These are phyloP conservation scores for Paramecium bursaria DNA, from an alignment of 73 alveolate species.

Conservation along the genomic window DNA sequence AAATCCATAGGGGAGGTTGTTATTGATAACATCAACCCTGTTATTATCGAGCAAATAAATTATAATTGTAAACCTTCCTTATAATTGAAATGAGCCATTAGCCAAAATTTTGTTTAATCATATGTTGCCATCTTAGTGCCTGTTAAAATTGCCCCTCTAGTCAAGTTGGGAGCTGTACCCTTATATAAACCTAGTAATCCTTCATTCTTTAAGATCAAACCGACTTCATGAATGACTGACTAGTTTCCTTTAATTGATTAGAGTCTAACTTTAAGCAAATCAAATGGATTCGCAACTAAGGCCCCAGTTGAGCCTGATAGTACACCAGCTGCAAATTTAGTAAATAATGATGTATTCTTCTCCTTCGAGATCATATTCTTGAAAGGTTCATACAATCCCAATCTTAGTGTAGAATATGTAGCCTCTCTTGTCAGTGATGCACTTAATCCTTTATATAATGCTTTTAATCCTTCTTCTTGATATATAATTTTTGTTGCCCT, in stretches of 20 bases:
- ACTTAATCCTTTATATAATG: constrained; percentile 76
- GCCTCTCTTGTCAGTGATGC: constrained; percentile 79
- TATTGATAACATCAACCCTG: constrained; percentile 79
- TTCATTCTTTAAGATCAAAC: constrained; percentile 40
- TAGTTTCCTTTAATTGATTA: constrained; percentile 76
- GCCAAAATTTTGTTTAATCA: constrained; percentile 82
- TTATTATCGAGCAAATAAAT: constrained; percentile 75
- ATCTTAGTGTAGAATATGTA: constrained; percentile 75
- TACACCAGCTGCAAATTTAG: constrained; percentile 80
- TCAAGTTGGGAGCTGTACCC: constrained; percentile 78
- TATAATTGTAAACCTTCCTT: constrained; percentile 75
- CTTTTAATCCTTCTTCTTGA: constrained; percentile 72
- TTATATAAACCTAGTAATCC: constrained; percentile 82
- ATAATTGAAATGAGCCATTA: constrained; percentile 65
- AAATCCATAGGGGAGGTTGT: constrained; percentile 87
- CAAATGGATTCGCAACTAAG: constrained; percentile 85
- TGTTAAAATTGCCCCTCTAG: constrained; percentile 83
- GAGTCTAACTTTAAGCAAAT: constrained; percentile 83
- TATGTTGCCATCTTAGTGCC: constrained; percentile 84
- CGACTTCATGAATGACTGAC: constrained; percentile 47
- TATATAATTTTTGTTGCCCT: constrained; percentile 62
- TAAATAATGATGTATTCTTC: constrained; percentile 76
- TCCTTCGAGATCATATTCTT: constrained; percentile 58
- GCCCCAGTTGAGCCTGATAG: constrained; percentile 86
- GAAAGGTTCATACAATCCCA: constrained; percentile 84